Conservation (phyloP, 768 basidiomycete species). For the Phylloporus sp. region DNA sequence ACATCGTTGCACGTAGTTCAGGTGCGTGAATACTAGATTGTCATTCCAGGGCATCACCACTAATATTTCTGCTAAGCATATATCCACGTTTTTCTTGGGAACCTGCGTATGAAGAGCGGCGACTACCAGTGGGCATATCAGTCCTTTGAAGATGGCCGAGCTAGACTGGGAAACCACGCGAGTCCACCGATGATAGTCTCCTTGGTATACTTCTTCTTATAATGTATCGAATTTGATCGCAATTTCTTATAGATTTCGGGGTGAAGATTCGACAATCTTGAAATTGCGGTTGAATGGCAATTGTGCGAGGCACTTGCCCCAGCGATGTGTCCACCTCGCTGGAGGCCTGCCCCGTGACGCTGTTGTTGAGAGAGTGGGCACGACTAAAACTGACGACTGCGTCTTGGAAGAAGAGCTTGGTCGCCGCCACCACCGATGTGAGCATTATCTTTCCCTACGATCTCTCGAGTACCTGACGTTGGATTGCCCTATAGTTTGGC, state of each 20-base stretch:
- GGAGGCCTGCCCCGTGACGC: too few species aligned
- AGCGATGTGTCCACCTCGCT: too few species aligned
- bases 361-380: too few species aligned
- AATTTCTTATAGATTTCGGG: neutral
- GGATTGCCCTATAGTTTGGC: too few species aligned
- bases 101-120: neutral
- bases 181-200: neutral
- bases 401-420: too few species aligned
- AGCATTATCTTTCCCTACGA: too few species aligned
- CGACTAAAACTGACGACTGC: too few species aligned
- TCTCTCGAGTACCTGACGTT: too few species aligned
- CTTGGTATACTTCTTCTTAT: neutral
- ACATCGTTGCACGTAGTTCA: neutral
- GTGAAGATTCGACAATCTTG: neutral
- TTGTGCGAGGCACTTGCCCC: too few species aligned
- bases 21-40: neutral
- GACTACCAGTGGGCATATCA: neutral
- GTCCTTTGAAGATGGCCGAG: neutral
- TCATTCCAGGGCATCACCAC: neutral
- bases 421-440: too few species aligned
- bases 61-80: neutral
- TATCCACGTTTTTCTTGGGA: neutral
- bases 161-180: neutral
- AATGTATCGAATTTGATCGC: neutral
- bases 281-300: too few species aligned